Evolutionary conservation across 495 filamentous ascomycete genomes (phyloP), one percentile per base, ranked within the genome.

Genomic region (Emericellopsis terricola): DNA sequence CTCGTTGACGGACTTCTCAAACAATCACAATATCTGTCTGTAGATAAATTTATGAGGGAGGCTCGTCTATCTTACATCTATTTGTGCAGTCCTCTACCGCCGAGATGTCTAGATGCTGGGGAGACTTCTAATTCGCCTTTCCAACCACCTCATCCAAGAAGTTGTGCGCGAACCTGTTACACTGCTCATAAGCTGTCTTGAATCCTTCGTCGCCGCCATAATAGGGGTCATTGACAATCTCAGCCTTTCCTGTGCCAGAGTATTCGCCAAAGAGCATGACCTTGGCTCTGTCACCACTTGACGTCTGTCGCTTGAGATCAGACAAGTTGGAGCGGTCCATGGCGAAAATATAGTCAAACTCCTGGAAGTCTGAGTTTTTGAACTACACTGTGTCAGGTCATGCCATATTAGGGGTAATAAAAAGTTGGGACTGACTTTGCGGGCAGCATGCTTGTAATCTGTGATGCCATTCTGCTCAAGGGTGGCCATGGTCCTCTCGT

Each of bases 311-410:
- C 40, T 72, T 43, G 39, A 94, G 53, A 44, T 94, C 74, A 20
- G 60, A 54, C 8, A 87, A 54, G 49, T 94, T 96, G n/a, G 69
- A 62, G 20, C 76, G 62, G 50, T 96, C 89, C 89, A 97, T 97
- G 27, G 82, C 86, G 33, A 97, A 65, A 36, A 97, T 72, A 48
- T 87, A 97, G 51, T 96, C 84, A 45, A 93, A 96, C 4, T 68
- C 65, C 15, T 68, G 50, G 44, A 96, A 94, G 52, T 97, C 62
- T 50, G 47, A 48, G 2, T 34, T 36, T 29, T 42, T 38, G 14
- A 58, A 46, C 52, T 57, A 28, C n/a, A 14, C 17, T 28, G 9
- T n/a, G 18, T 29, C 16, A 17, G 33, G 3, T 15, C 15, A 13
- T 9, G 15, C 13, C 28, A n/a, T n/a, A n/a, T n/a, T n/a, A n/a